Base-by-base conservation (phyloP, 2,329 filamentous ascomycete species). In the Colletotrichum shisoi region DNA sequence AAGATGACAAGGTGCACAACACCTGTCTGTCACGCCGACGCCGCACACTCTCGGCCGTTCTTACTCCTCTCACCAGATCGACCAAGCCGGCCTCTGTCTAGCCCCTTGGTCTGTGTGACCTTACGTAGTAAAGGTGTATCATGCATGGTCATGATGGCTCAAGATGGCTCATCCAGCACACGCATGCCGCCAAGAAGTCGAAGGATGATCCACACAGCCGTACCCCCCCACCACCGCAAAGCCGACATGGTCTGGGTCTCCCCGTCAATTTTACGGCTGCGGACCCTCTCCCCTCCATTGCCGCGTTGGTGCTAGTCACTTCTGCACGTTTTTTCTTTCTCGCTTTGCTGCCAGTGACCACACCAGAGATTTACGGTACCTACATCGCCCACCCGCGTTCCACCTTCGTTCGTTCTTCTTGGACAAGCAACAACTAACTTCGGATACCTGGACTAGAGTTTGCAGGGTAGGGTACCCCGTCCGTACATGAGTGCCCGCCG, bases 141-240 rank as follows among this genome's bases (percentile, higher is more conserved):
- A 31, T 31, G 27, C 27, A 31, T 31, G 27, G 27, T 67, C 37
- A 64, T 19, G 53, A 42, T 63, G 46, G 53, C 53, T 59, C 60
- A 64, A 44, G 42, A 63, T 63, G 61, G 61, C 61, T 63, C 61
- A 63, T 40, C 11, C n/a, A 34, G 24, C 17, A 15, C 21, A 52
- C 39, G 53, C 39, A 46, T 13, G 4, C 13, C n/a, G 49, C 49
- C 54, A 59, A 39, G 42, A 19, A 49, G 37, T 37, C 17, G 19
- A 13, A 49, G 53, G 42, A 56, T 67, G 64, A 68, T 57, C 56
- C 65, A 67, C 65, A 58, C n/a, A 64, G 49, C 19, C 48, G 37
- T 51, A 67, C 48, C 61, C 61, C 61, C 61, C 49, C 64, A 67
- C 64, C 53, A 31, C 15, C 15, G n/a, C 15, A 31, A 13, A n/a